Evolutionary conservation across 495 filamentous ascomycete genomes (phyloP), one percentile per base, ranked within the genome.

Genomic region (Neurospora africana): DNA sequence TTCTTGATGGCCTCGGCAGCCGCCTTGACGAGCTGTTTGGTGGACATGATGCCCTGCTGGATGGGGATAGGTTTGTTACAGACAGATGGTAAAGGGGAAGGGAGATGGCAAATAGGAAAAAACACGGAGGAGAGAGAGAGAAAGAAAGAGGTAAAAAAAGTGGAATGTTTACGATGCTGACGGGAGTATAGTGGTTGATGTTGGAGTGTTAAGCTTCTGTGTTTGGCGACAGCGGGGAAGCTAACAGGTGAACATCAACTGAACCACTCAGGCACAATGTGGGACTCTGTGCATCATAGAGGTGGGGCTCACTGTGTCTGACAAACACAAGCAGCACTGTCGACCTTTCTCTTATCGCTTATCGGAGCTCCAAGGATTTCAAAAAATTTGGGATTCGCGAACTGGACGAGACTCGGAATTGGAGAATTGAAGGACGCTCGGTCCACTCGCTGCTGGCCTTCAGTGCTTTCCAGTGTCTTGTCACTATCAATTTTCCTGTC

Each of bases 21-120:
- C 71, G 91, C 90, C 81, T 97, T 98, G 71, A 98, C 85, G 74
- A 90, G 86, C 71, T 91, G 86, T 83, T 97, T 99, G 79, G 84
- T 85, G 69, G 85, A 84, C 84, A 87, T 87, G 71, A 65, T 79
- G 79, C 23, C 53, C 21, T 61, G 15, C 8, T 30, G 23, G 5
- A 61, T 19, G 6, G 19, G 27, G 3, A 65, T 33, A 35, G 11
- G 53, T 33, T 65, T 65, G 53, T 65, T 8, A 17, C 47, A 33
- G 23, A 9, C 2, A 1, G 5, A 17, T 30, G 23, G 23, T 23
- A 8, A 19, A 33, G 6, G 2, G 15, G 23, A 19, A 35, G 11
- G 0, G 4, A 3, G 4, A 65, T 65, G 53, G 11, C 11, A 30
- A 61, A 19, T 65, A 65, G 23, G 23, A 9, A 61, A 33, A 6